phyloP scores from a whole-genome alignment of 2,329 filamentous ascomycete genomes.

The Pseudofabraea citricarpa region DNA sequence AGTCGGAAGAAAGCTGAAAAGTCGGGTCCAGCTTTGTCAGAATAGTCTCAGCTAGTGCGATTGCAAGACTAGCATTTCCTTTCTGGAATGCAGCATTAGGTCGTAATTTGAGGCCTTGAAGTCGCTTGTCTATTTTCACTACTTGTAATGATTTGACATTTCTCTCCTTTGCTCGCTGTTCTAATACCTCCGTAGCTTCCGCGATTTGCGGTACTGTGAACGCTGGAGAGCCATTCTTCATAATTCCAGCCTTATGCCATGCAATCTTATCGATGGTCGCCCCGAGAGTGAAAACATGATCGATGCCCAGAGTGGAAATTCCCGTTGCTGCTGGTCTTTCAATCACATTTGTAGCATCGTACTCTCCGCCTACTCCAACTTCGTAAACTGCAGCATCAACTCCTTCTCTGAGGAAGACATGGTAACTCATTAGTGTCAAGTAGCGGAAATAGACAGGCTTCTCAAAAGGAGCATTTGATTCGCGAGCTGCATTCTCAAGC shows the following conservation, averaged over 20 bases:
- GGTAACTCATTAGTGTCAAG: constrained; percentile 62
- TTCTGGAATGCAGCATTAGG: constrained; percentile 55
- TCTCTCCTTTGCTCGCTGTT: constrained; percentile 48
- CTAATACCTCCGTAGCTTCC: constrained; percentile 41
- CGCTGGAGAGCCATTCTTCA: constrained; percentile 54
- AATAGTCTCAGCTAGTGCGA: constrained; percentile 47
- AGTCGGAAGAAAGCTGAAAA: constrained; percentile 18
- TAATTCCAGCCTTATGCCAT: constrained; percentile 71
- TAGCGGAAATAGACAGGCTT: constrained; percentile 56
- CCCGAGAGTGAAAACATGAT: constrained; percentile 61
- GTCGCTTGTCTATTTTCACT: constrained; percentile 40
- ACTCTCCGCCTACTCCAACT: constrained; percentile 63
- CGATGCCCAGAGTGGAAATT: constrained; percentile 63
- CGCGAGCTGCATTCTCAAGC: constrained; percentile 33
- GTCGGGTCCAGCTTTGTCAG: constrained; percentile 37
- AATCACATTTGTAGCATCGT: constrained; percentile 65
- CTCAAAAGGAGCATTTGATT: constrained; percentile 21
- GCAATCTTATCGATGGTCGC: constrained; percentile 60
- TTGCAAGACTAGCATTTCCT: constrained; percentile 48
- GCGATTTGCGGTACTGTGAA: constrained; percentile 52
- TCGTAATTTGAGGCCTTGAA: constrained; percentile 39
- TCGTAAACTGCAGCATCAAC: constrained; percentile 62
- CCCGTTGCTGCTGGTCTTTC: constrained; percentile 51
- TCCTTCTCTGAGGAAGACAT: constrained; percentile 59
- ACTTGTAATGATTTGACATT: constrained; percentile 38